These are phyloP conservation scores for Fraxinus nigra DNA, from an alignment of 305 asterid genomes.

Conservation along the genomic window DNA sequence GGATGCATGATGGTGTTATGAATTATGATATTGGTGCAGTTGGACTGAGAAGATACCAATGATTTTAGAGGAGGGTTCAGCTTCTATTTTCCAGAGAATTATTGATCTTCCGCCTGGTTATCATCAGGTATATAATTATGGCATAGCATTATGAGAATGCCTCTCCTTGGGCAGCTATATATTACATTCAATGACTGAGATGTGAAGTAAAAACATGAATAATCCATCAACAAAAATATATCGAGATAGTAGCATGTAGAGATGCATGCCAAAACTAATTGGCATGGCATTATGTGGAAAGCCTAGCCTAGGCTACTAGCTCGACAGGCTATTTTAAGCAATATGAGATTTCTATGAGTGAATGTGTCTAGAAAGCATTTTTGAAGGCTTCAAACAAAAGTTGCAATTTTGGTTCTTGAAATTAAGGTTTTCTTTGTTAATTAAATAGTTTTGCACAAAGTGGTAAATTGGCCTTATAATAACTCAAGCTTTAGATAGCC, in stretches of 20 bases:
- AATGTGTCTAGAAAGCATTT: neutral
- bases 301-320: neutral
- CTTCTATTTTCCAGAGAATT: conserved; percentile 41
- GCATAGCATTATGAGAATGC: neutral
- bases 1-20: conserved; percentile 5
- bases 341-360: neutral
- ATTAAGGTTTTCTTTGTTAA: neutral
- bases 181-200: neutral
- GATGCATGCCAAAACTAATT: neutral
- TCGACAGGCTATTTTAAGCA: neutral
- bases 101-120: conserved; percentile 64
- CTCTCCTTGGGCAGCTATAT: neutral
- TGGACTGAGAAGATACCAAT: conserved; percentile 55
- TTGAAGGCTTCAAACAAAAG: neutral
- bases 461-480: neutral
- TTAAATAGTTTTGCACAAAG: neutral
- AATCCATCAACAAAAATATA: neutral
- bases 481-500: neutral
- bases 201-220: neutral
- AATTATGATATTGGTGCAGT: conserved; percentile 32
- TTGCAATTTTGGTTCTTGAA: neutral
- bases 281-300: neutral
- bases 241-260: neutral
- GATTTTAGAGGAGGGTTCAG: conserved; percentile 50
- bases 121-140: conserved; percentile 47